Evolutionary conservation across 2,329 filamentous ascomycete species (phyloP).

Genomic region (Colletotrichum costaricense): DNA sequence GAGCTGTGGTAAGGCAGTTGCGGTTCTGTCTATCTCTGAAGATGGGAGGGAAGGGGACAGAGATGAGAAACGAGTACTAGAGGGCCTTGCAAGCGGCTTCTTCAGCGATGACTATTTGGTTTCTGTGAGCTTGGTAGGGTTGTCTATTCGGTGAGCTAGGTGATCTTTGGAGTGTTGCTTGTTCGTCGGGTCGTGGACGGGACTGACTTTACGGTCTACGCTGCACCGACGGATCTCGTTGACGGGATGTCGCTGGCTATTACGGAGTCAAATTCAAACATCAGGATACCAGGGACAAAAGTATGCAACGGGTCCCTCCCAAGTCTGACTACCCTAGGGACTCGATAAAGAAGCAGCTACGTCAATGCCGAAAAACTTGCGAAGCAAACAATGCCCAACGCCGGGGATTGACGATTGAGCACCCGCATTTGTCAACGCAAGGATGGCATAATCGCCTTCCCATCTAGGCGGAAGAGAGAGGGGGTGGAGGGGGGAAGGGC

Average conservation of each 20-base stretch:
- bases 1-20: background rate
- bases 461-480: background rate
- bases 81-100: background rate
- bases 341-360: background rate
- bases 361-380: background rate
- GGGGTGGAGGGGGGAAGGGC: no score
- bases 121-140: background rate
- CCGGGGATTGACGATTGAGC: background rate
- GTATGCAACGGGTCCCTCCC: no score
- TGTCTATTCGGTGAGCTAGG: background rate
- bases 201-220: background rate
- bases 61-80: background rate
- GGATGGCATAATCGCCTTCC: background rate
- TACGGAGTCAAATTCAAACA: no score
- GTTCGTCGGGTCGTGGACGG: background rate
- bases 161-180: no score
- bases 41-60: background rate
- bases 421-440: background rate
- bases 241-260: no score
- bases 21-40: background rate
- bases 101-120: background rate
- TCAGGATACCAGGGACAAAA: no score
- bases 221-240: no score
- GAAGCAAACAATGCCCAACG: background rate
- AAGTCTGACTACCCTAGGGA: no score